These are phyloP conservation scores for Pythium angustatum DNA, from an alignment of 352 stramenopile genomes.

Conservation along the genomic window DNA sequence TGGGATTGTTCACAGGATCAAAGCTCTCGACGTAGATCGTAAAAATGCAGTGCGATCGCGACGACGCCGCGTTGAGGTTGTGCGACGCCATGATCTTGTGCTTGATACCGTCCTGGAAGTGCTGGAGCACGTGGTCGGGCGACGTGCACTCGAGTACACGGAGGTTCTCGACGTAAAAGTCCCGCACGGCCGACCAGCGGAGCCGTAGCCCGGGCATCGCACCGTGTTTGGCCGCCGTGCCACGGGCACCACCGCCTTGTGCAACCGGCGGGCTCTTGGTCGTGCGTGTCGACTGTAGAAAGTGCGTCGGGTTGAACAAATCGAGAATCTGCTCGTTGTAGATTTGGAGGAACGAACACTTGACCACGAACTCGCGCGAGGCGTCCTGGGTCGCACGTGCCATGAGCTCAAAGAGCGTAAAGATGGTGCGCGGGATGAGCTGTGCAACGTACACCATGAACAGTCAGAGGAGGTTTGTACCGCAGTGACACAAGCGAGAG, in stretches of 20 bases:
- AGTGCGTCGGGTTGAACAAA: conserved; percentile 46
- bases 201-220: conserved; percentile 38
- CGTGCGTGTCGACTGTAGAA: conserved; percentile 21
- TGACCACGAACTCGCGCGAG: conserved; percentile 42
- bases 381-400: conserved; percentile 9
- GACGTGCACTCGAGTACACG: conserved; percentile 42
- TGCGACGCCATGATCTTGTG: conserved; percentile 70
- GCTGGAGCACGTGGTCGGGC: conserved; percentile 42
- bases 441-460: conserved; percentile 26
- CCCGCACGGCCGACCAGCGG: conserved; percentile 46
- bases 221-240: neutral
- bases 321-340: conserved; percentile 57
- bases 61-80: conserved; percentile 53
- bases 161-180: conserved; percentile 70
- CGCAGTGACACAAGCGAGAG: neutral
- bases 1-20: conserved; percentile 33
- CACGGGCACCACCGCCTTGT: neutral
- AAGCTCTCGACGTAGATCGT: conserved; percentile 58
- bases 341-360: conserved; percentile 50
- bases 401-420: conserved; percentile 42
- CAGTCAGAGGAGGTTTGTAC: no score
- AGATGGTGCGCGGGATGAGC: conserved; percentile 55
- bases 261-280: neutral
- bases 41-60: conserved; percentile 56
- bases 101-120: conserved; percentile 58